Evolutionary conservation across 2,329 filamentous ascomycete genomes (phyloP).

Genomic region (Hyphodiscus sp.): DNA sequence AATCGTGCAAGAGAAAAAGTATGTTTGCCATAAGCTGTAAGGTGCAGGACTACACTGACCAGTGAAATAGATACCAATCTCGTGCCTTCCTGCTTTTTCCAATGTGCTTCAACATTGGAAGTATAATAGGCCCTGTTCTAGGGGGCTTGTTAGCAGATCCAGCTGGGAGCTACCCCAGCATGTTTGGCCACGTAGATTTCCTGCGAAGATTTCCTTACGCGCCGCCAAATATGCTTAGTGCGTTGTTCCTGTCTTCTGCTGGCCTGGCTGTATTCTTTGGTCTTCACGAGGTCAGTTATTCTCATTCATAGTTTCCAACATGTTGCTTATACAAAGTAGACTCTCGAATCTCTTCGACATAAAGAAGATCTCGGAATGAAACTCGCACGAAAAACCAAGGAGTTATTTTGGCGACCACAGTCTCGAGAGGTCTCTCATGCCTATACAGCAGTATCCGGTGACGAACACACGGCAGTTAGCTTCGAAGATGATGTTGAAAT

Average conservation of each 20-base stretch:
- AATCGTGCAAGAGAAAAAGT: constrained; percentile 64
- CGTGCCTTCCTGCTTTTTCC: constrained; percentile 37
- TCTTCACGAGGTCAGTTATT: constrained; percentile 20
- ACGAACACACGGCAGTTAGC: constrained; percentile 2
- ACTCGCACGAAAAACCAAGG: constrained; percentile 11
- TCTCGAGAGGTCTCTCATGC: constrained; percentile 5
- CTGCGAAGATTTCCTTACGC: constrained; percentile 36
- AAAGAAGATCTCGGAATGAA: constrained; percentile 24
- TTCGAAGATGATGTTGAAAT: constrained; percentile 14
- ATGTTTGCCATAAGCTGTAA: background rate
- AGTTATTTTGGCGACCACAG: constrained; percentile 10
- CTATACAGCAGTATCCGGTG: constrained; percentile 13
- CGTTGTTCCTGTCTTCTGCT: constrained; percentile 26
- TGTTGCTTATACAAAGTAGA: constrained; percentile 21
- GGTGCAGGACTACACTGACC: constrained; percentile 2
- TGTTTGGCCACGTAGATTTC: constrained; percentile 33
- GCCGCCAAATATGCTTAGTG: constrained; percentile 34
- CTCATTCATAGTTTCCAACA: too few species aligned
- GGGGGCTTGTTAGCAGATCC: constrained; percentile 38
- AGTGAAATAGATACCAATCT: constrained; percentile 54
- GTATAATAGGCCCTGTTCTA: constrained; percentile 22
- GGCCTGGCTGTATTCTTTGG: constrained; percentile 29
- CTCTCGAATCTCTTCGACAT: constrained; percentile 30
- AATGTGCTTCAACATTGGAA: constrained; percentile 60
- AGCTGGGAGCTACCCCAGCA: constrained; percentile 31